Conservation (phyloP, 768 basidiomycete genomes). For the Russula earlei region DNA sequence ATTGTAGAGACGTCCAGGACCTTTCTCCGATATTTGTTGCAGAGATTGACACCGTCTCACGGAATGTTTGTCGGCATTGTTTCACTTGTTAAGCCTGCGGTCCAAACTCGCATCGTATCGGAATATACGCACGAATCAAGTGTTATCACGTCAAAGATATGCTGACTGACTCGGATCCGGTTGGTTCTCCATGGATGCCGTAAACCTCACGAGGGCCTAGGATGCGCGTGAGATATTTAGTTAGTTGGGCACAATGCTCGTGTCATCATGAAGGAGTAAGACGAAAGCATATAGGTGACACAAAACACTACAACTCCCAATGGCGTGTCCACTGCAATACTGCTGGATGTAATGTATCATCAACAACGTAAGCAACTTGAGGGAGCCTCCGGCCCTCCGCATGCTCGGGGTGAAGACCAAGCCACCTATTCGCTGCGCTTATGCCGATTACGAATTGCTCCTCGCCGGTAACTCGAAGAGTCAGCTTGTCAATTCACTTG, state of each 20-base stretch:
- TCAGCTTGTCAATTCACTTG: neutral
- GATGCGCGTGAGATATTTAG: neutral
- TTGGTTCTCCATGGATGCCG: slow-evolving; percentile 22
- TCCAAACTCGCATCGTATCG: slow-evolving; percentile 23
- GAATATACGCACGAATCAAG: no score
- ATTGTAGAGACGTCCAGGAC: slow-evolving; percentile 43
- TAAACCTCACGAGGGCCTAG: neutral
- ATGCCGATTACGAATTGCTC: neutral
- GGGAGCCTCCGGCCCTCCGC: neutral
- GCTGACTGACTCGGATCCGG: slow-evolving; percentile 37
- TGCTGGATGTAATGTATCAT: no score
- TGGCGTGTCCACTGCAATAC: no score
- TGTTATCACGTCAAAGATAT: no score
- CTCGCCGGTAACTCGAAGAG: neutral
- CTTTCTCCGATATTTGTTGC: slow-evolving; percentile 65
- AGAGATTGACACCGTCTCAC: no score
- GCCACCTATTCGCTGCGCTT: neutral
- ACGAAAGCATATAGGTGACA: neutral
- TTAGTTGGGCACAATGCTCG: neutral
- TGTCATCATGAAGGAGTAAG: neutral
- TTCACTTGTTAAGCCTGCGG: slow-evolving; percentile 57
- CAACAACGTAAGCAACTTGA: neutral
- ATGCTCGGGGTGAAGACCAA: neutral
- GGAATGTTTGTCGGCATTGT: no score
- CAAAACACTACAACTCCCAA: no score